Evolutionary conservation across 1,284 basidiomycete species (phyloP).

Genomic region (Jaminaea rosea): DNA sequence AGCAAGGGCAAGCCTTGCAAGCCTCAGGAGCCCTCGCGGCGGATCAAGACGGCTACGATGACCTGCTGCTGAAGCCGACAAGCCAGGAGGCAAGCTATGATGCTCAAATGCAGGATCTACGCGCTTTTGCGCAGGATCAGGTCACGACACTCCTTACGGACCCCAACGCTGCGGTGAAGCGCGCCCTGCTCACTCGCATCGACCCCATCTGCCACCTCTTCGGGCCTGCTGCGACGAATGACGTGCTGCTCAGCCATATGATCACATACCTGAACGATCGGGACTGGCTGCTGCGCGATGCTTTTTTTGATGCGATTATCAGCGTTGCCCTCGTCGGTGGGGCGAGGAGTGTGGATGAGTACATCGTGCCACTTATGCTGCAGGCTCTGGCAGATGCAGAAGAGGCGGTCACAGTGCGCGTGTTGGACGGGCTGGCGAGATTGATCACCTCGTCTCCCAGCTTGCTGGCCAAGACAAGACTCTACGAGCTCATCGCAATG

Average conservation of each 20-base stretch:
- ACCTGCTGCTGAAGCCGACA: conserved; percentile 18
- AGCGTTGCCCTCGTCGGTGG: conserved; percentile 60
- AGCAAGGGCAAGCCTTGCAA: conserved; percentile 82
- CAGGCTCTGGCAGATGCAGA: conserved; percentile 79
- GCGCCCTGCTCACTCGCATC: conserved; percentile 61
- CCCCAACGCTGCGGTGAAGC: conserved; percentile 53
- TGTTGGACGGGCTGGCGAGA: conserved; percentile 71
- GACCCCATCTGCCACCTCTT: conserved; percentile 85
- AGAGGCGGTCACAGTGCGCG: conserved; percentile 81
- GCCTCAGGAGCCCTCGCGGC: conserved; percentile 65
- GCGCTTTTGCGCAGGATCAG: conserved; percentile 76
- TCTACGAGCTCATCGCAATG: conserved; percentile 84
- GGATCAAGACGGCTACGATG: conserved; percentile 57
- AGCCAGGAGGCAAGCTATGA: conserved; percentile 28
- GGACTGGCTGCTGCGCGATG: conserved; percentile 72
- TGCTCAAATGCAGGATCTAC: conserved; percentile 64
- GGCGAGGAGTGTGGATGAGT: conserved; percentile 52
- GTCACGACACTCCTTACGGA: conserved; percentile 63
- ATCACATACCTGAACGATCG: conserved; percentile 98
- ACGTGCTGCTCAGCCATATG: conserved; percentile 90
- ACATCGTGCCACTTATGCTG: conserved; percentile 86
- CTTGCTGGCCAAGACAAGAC: conserved; percentile 59
- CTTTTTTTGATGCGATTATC: conserved; percentile 91
- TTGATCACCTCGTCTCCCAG: conserved; percentile 53
- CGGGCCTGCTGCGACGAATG: conserved; percentile 82